phyloP scores from a whole-genome alignment of 2,329 filamentous ascomycete genomes.

The Davidsoniella virescens region DNA sequence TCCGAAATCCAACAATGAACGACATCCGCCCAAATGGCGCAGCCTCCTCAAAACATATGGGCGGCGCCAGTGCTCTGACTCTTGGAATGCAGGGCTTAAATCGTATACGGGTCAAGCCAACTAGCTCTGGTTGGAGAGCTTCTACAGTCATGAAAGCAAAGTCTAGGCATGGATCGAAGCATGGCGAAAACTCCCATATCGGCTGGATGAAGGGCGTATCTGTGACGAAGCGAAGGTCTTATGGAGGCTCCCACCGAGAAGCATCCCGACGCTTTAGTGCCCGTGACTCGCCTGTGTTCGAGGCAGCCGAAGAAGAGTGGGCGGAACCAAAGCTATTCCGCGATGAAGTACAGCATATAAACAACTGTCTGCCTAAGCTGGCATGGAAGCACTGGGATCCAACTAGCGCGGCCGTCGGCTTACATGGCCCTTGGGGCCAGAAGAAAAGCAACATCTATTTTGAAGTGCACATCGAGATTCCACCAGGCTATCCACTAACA shows the following conservation, averaged over 20 bases:
- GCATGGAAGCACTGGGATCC: slow-evolving; percentile 43
- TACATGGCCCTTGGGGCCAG: slow-evolving; percentile 41
- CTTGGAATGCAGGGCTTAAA: slow-evolving; percentile 17
- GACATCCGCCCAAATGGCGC: slow-evolving; percentile 34
- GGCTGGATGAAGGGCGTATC: slow-evolving; percentile 53
- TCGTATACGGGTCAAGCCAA: neutral
- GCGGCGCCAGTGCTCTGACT: slow-evolving; percentile 25
- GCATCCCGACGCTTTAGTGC: slow-evolving; percentile 32
- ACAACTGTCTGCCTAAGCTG: slow-evolving; percentile 44
- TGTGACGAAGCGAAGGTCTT: slow-evolving; percentile 26
- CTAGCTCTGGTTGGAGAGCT: slow-evolving; percentile 33
- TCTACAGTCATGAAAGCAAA: slow-evolving; percentile 42
- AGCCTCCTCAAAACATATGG: slow-evolving; percentile 22
- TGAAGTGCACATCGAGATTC: slow-evolving; percentile 44
- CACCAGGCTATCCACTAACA: slow-evolving; percentile 39
- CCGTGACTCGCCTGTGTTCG: slow-evolving; percentile 32
- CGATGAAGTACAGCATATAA: slow-evolving; percentile 48
- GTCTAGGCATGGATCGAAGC: slow-evolving; percentile 23
- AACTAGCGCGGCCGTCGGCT: slow-evolving; percentile 3
- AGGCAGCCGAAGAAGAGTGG: slow-evolving; percentile 40
- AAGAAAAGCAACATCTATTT: slow-evolving; percentile 42
- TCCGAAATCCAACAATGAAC: slow-evolving; percentile 44
- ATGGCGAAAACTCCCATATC: slow-evolving; percentile 38
- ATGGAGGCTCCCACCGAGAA: slow-evolving; percentile 16
- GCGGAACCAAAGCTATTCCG: slow-evolving; percentile 45